phyloP scores from a whole-genome alignment of 2,329 filamentous ascomycete species.

The Colletotrichum simmondsii region DNA sequence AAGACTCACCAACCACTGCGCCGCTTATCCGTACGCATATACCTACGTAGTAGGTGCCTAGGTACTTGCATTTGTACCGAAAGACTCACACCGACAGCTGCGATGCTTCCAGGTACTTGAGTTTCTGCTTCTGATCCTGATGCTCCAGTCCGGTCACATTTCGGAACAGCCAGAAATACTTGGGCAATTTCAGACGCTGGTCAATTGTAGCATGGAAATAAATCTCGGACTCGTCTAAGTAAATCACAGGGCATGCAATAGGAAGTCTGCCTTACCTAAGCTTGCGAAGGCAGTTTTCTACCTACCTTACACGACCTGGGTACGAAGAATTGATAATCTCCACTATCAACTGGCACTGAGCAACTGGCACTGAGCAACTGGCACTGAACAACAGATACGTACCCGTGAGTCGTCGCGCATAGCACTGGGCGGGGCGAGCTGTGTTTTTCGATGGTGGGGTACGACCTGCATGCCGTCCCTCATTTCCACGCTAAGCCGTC shows the following conservation, averaged over 20 bases:
- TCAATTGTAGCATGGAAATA: not conserved
- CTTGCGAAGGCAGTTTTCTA: not conserved
- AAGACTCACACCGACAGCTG: not conserved
- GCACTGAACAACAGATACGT: not conserved
- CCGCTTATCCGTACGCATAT: too few species aligned
- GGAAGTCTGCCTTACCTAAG: not conserved
- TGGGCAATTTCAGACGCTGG: not conserved
- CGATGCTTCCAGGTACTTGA: not conserved
- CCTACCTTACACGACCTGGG: too few species aligned
- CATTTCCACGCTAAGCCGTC: constrained; percentile 13
- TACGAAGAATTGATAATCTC: not conserved
- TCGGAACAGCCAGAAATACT: not conserved
- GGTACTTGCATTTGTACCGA: not conserved
- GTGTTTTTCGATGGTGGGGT: constrained; percentile 34
- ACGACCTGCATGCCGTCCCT: constrained; percentile 31
- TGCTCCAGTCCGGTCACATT: not conserved
- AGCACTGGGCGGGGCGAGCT: constrained; percentile 8
- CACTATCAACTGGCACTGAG: too few species aligned
- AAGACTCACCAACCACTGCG: not conserved
- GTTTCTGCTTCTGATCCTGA: not conserved
- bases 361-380: too few species aligned
- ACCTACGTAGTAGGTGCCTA: too few species aligned
- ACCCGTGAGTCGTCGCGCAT: not conserved
- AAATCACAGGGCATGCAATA: not conserved
- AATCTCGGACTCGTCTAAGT: not conserved